Evolutionary conservation across 805 yeast genomes (phyloP).

Genomic region (Priceomyces melissophilus): DNA sequence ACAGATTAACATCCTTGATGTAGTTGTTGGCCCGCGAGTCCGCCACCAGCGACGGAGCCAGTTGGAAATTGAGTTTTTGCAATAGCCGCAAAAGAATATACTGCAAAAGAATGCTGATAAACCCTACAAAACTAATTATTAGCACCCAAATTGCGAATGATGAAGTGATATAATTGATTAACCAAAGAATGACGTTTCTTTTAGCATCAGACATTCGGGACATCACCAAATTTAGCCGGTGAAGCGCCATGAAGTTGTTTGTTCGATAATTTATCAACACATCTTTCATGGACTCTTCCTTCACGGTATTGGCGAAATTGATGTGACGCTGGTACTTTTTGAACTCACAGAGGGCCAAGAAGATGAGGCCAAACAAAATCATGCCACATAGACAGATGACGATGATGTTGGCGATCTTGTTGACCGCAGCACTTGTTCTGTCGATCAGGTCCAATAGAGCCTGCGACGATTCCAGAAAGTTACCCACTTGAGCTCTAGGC

Average conservation of each 20-base stretch:
- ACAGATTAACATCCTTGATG: conserved; percentile 46
- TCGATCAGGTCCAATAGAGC: conserved; percentile 39
- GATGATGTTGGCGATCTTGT: conserved; percentile 34
- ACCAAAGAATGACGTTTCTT: conserved; percentile 32
- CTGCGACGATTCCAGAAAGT: conserved; percentile 36
- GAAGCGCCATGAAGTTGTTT: conserved; percentile 7
- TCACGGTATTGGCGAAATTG: conserved; percentile 21
- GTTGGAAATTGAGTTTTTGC: not conserved
- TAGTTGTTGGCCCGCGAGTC: conserved; percentile 2
- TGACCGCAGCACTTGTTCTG: conserved; percentile 26
- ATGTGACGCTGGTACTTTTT: conserved; percentile 46
- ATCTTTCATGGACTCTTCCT: conserved; percentile 9
- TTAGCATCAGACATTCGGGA: conserved; percentile 4
- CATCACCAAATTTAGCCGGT: conserved; percentile 9
- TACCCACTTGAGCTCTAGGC: conserved; percentile 8
- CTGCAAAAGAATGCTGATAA: conserved; percentile 54
- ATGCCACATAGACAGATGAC: conserved; percentile 22
- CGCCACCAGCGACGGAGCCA: not conserved
- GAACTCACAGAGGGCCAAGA: conserved; percentile 44
- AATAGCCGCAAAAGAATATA: conserved; percentile 37
- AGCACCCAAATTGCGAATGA: conserved; percentile 49
- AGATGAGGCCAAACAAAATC: conserved; percentile 41
- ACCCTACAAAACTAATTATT: conserved; percentile 54
- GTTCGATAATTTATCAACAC: conserved; percentile 12
- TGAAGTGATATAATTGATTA: conserved; percentile 49